These are phyloP conservation scores for Plasmodium yoelii DNA, from an alignment of 169 alveolate species.

Conservation along the genomic window DNA sequence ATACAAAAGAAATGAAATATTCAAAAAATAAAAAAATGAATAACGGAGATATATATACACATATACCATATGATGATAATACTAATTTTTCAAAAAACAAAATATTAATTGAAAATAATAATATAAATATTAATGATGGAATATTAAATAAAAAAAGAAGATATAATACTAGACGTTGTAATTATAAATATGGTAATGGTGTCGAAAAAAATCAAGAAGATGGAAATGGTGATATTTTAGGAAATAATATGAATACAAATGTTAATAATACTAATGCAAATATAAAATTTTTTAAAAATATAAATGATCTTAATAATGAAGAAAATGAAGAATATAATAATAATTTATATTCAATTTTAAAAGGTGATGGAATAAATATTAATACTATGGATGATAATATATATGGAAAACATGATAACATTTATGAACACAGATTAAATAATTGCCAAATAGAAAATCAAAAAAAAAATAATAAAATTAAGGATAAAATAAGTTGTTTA, in stretches of 20 bases:
- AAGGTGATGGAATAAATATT: neutral
- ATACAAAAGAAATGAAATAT: slow-evolving; percentile 2
- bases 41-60: neutral
- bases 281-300: too few species aligned
- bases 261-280: neutral
- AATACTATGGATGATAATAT: neutral
- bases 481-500: slow-evolving; percentile 30
- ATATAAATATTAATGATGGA: slow-evolving; percentile 6
- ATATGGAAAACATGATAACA: neutral
- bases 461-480: slow-evolving; percentile 30
- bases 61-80: neutral
- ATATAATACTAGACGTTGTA: slow-evolving; percentile 49
- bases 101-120: slow-evolving; percentile 1
- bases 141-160: slow-evolving; percentile 14
- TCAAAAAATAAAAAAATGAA: neutral
- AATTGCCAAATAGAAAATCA: slow-evolving; percentile 13
- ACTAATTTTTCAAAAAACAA: neutral
- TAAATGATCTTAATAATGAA: neutral
- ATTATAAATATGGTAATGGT: neutral
- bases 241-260: neutral
- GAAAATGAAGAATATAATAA: neutral
- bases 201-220: slow-evolving; percentile 10
- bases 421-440: neutral
- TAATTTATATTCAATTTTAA: too few species aligned
- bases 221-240: neutral